Percentiles rank a stretch among this genome's conserved stretches.
Evolutionary conservation across 1,284 basidiomycete species (phyloP).

Genomic region (Fistulinella cinereoalba): DNA sequence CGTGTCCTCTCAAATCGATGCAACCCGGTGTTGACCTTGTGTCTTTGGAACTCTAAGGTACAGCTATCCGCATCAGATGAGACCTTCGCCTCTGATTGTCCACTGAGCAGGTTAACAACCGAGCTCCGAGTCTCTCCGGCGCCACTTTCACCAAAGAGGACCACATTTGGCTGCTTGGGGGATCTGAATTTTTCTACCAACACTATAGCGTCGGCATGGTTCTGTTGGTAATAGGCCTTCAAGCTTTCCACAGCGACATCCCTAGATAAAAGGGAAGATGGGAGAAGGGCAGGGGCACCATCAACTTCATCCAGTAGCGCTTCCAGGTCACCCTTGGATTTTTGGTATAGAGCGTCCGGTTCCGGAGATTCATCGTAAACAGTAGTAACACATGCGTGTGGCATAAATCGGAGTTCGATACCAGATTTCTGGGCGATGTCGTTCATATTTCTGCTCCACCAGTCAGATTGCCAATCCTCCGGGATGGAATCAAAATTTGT

Average conservation of each 20-base stretch:
- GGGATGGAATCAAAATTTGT: constrained; percentile 35
- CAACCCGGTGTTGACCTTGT: constrained; percentile 19
- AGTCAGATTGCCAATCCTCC: constrained; percentile 4
- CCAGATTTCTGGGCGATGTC: constrained; percentile 17
- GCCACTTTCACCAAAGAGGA: constrained; percentile 31
- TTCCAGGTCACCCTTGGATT: constrained; percentile 19
- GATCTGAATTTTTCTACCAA: constrained; percentile 18
- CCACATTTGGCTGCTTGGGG: constrained; percentile 11
- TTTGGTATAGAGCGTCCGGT: constrained; percentile 2
- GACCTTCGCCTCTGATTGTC: constrained; percentile 7
- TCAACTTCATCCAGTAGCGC: constrained; percentile 11
- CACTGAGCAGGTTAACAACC: constrained; percentile 28
- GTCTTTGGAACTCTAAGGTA: constrained; percentile 20
- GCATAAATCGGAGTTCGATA: constrained; percentile 20
- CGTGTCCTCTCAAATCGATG: constrained; percentile 35
- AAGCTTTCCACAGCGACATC: constrained; percentile 7
- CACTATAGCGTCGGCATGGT: constrained; percentile 5
- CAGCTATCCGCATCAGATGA: constrained; percentile 19
- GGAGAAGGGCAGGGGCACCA: constrained; percentile 4
- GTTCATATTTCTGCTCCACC: constrained; percentile 28
- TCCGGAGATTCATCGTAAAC: constrained; percentile 2
- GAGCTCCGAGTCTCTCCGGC: constrained; percentile 33
- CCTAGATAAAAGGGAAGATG: constrained; percentile 14
- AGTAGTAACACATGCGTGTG: constrained; percentile 27
- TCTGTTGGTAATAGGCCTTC: constrained; percentile 14